Evolutionary conservation across 352 stramenopile species (phyloP).

Genomic region (Phytophthora sp.): DNA sequence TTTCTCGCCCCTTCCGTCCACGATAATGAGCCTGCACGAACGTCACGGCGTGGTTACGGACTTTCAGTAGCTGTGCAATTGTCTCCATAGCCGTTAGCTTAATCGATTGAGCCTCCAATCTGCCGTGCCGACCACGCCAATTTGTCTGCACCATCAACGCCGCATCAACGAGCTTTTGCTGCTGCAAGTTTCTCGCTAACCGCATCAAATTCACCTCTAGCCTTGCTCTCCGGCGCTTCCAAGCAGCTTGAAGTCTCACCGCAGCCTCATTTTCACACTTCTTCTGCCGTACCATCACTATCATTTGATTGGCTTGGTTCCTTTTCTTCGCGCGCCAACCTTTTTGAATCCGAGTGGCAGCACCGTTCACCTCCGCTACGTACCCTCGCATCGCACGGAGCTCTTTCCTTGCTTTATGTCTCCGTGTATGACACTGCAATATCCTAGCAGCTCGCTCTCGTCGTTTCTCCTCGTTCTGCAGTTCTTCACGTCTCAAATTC

Average conservation of each 20-base stretch:
- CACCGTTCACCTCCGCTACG: slow-evolving; percentile 35
- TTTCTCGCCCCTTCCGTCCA: slow-evolving; percentile 69
- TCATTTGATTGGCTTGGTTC: slow-evolving; percentile 49
- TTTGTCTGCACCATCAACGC: slow-evolving; percentile 54
- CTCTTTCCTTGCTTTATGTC: slow-evolving; percentile 45
- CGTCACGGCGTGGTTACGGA: slow-evolving; percentile 73
- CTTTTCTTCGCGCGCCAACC: slow-evolving; percentile 60
- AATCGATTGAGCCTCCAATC: slow-evolving; percentile 31
- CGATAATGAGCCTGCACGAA: slow-evolving; percentile 80
- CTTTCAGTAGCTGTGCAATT: slow-evolving; percentile 51
- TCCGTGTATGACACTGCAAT: slow-evolving; percentile 52
- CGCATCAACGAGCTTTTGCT: slow-evolving; percentile 40
- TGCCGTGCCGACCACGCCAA: slow-evolving; percentile 50
- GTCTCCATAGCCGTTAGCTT: slow-evolving; percentile 50
- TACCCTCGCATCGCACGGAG: slow-evolving; percentile 36
- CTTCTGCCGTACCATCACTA: slow-evolving; percentile 37
- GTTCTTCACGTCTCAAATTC: slow-evolving; percentile 43
- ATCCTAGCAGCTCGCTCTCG: slow-evolving; percentile 52
- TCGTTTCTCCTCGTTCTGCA: slow-evolving; percentile 31
- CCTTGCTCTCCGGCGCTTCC: slow-evolving; percentile 64
- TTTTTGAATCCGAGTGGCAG: slow-evolving; percentile 53
- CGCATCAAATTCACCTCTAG: slow-evolving; percentile 46
- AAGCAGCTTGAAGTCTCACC: slow-evolving; percentile 58
- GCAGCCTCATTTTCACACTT: slow-evolving; percentile 53
- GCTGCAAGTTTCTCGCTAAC: slow-evolving; percentile 45